These are phyloP conservation scores for Talaromyces sp. DNA, from an alignment of 2,329 filamentous ascomycete species.

Conservation along the genomic window DNA sequence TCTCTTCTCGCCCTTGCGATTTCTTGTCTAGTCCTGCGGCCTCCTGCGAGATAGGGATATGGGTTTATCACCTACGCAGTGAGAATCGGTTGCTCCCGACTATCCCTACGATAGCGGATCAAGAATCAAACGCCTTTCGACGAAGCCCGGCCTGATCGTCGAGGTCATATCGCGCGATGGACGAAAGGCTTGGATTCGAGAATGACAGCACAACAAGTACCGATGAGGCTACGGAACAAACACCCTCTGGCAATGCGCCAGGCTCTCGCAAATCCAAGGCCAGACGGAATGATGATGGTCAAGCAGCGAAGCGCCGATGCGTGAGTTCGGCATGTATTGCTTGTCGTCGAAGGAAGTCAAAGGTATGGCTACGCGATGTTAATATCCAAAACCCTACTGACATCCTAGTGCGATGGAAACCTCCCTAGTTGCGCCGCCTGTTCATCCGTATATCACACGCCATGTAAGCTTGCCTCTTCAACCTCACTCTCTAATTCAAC, in stretches of 20 bases:
- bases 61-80: not conserved
- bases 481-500: not conserved
- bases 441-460: slow-evolving; percentile 73
- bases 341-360: slow-evolving; percentile 74
- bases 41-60: not conserved
- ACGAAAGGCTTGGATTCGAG: slow-evolving; percentile 10
- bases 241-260: not conserved
- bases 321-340: slow-evolving; percentile 83
- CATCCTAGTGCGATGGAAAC: slow-evolving; percentile 73
- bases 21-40: not conserved
- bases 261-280: slow-evolving; percentile 26
- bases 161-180: slow-evolving; percentile 10
- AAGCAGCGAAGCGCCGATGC: slow-evolving; percentile 63
- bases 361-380: slow-evolving; percentile 41
- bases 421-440: slow-evolving; percentile 93
- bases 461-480: slow-evolving; percentile 30
- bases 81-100: not conserved
- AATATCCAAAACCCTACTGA: not conserved
- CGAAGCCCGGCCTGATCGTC: not conserved
- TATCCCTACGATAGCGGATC: slow-evolving; percentile 1
- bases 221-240: slow-evolving; percentile 7
- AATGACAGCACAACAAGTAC: slow-evolving; percentile 13
- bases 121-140: not conserved
- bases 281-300: slow-evolving; percentile 30
- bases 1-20: not conserved